These are phyloP conservation scores for Yarrowia sp. DNA, from an alignment of 805 yeast species.

Conservation along the genomic window DNA sequence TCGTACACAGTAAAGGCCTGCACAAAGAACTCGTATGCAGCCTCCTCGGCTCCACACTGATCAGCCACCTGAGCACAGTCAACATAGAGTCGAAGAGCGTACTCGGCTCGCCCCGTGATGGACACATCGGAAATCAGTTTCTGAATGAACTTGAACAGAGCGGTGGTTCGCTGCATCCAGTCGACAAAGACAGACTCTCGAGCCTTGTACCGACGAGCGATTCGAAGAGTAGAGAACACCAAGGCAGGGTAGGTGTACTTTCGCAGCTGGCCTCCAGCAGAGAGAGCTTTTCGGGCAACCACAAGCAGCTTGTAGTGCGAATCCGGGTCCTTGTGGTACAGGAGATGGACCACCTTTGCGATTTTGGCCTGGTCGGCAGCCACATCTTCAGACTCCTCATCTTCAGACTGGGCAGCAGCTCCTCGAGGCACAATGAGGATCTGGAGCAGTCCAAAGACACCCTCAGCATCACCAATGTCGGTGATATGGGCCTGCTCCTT, in stretches of 20 bases:
- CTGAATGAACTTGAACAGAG: constrained; percentile 71
- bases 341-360: constrained; percentile 66
- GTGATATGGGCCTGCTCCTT: constrained; percentile 36
- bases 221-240: constrained; percentile 56
- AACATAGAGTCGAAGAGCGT: constrained; percentile 49
- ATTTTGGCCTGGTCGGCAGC: constrained; percentile 42
- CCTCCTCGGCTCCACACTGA: constrained; percentile 65
- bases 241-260: constrained; percentile 75
- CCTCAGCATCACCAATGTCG: constrained; percentile 52
- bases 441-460: constrained; percentile 56
- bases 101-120: constrained; percentile 41
- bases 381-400: constrained; percentile 33
- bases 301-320: constrained; percentile 48
- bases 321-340: constrained; percentile 51
- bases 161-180: constrained; percentile 40
- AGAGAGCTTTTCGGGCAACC: constrained; percentile 49
- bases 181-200: constrained; percentile 33
- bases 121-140: constrained; percentile 65
- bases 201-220: constrained; percentile 51
- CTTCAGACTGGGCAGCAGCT: constrained; percentile 28
- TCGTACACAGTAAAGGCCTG: constrained; percentile 87
- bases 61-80: constrained; percentile 77
- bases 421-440: constrained; percentile 47
- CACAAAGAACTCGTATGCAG: constrained; percentile 82
- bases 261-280: constrained; percentile 51